These are phyloP conservation scores for Tremellales sp. DNA, from an alignment of 1,284 basidiomycete genomes.

Conservation along the genomic window DNA sequence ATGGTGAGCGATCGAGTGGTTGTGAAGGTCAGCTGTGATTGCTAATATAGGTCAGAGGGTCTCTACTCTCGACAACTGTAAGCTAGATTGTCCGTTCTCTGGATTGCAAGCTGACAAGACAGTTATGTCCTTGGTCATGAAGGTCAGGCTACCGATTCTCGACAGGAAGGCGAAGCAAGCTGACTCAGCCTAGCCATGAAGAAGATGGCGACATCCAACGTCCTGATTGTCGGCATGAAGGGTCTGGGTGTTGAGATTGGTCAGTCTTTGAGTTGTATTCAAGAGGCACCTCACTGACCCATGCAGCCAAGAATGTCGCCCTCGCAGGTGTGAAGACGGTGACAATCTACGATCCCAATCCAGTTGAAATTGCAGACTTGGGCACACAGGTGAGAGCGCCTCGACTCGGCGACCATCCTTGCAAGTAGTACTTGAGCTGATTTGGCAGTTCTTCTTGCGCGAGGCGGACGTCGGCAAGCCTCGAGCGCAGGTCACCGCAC, in stretches of 20 bases:
- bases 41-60: slow-evolving; percentile 56
- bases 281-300: neutral
- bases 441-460: slow-evolving; percentile 85
- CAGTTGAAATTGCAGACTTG: slow-evolving; percentile 79
- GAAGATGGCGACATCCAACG: slow-evolving; percentile 95
- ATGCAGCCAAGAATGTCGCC: slow-evolving; percentile 88
- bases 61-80: slow-evolving; percentile 94
- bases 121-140: slow-evolving; percentile 96
- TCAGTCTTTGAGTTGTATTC: slow-evolving; percentile 47
- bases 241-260: slow-evolving; percentile 97
- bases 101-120: slow-evolving; percentile 14
- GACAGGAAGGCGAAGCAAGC: slow-evolving; percentile 66
- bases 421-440: neutral
- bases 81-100: slow-evolving; percentile 43
- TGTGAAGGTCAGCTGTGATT: slow-evolving; percentile 1
- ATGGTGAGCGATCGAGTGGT: slow-evolving; percentile 25
- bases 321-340: slow-evolving; percentile 98
- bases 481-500: slow-evolving; percentile 77
- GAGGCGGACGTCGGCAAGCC: slow-evolving; percentile 81
- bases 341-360: slow-evolving; percentile 90
- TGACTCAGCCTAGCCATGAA: slow-evolving; percentile 75
- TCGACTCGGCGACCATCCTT: neutral
- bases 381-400: slow-evolving; percentile 75
- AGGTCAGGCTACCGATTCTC: slow-evolving; percentile 56
- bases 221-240: slow-evolving; percentile 87